phyloP scores from a whole-genome alignment of 305 asterid species.

The Caryopteris hybrid region DNA sequence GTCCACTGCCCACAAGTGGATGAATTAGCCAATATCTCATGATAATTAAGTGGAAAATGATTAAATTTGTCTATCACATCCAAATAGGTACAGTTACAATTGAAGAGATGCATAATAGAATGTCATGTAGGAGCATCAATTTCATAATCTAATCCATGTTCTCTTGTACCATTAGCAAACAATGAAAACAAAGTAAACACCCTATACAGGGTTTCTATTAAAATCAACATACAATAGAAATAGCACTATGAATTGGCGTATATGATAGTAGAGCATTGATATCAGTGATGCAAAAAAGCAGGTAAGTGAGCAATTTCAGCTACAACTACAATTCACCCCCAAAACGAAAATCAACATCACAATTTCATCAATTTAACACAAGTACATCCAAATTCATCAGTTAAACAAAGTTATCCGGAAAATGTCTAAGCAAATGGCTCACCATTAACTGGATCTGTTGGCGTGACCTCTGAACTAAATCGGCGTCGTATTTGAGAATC shows the following conservation, averaged over 20 bases:
- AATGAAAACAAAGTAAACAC: not conserved
- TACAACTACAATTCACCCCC: not conserved
- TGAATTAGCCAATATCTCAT: not conserved
- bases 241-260: too few relatives aligned
- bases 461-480: conserved; percentile 61
- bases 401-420: not conserved
- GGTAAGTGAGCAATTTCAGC: not conserved
- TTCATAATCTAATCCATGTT: not conserved
- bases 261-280: too few relatives aligned
- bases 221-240: not conserved
- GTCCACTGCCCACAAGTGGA: not conserved
- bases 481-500: conserved; percentile 60
- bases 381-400: not conserved
- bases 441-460: conserved; percentile 74
- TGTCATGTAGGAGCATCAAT: not conserved
- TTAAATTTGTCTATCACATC: not conserved
- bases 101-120: not conserved
- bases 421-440: not conserved
- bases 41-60: not conserved
- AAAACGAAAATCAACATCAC: conserved; percentile 1
- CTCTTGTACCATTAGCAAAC: not conserved
- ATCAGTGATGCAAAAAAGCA: not conserved
- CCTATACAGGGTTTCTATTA: not conserved
- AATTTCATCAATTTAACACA: not conserved
- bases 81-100: not conserved